Base-by-base conservation (phyloP, 1,284 basidiomycete genomes). In the Bondarzewia mesenterica region DNA sequence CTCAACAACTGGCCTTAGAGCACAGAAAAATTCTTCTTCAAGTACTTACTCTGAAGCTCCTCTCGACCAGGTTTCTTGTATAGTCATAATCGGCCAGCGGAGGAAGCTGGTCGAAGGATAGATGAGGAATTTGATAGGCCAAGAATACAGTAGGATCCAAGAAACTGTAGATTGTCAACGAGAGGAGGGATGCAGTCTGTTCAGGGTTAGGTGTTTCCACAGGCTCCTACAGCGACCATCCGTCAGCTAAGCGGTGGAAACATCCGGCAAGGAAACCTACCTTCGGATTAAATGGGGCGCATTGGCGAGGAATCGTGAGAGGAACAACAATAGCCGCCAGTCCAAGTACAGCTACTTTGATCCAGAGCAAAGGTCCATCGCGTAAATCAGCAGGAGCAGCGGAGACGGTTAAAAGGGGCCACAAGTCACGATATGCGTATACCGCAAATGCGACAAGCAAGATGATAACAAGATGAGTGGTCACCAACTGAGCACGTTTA, bases 341-440 rank as follows among this genome's bases (percentile, higher is more conserved):
- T 10, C 65, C 58, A 8, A 78, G 63, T 16, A 78, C 12, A 56
- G 67, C 45, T 60, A 68, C 46, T 51, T 68, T 67, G 1, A 52
- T 49, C 68, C 68, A 71, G 5, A 71, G 55, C 16, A 67, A 32
- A 16, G 55, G 43, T 14, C 68, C 67, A 36, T 69, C 66, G 2
- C 57, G 47, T n/a, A 58, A 52, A 52, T 81, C 77, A 1, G 63
- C 55, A 0, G 75, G 72, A 4, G 42, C 44, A 6, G 70, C 60
- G 35, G 65, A 60, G 53, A 60, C 71, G 0, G 75, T 76, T 21
- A 69, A 56, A 6, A 76, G 54, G 1, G 78, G 78, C 60, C 67
- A 73, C 21, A 79, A 53, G 56, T 81, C 74, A 39, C 77, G 69
- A 53, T 75, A 77, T 12, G 63, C 60, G 57, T 71, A 79, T 1